Conservation (phyloP, 2,329 filamentous ascomycete genomes). For the Raffaelea albimanens region DNA sequence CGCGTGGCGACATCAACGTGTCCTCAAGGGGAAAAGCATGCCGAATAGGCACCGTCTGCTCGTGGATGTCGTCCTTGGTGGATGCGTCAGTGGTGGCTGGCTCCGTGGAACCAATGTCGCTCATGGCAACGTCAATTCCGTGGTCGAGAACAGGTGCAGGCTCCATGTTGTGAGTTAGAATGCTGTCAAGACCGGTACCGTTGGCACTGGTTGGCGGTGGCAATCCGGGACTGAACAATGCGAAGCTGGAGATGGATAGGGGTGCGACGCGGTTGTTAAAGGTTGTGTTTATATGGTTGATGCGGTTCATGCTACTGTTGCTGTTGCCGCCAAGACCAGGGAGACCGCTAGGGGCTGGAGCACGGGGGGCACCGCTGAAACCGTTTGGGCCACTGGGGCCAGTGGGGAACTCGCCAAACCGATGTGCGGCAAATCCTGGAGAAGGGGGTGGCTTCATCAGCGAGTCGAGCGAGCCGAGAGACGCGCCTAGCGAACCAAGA, state of each 20-base stretch:
- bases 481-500: not conserved
- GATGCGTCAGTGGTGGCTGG: constrained; percentile 14
- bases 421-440: constrained; percentile 32
- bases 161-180: constrained; percentile 2
- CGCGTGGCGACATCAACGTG: constrained; percentile 60
- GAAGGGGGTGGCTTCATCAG: constrained; percentile 29
- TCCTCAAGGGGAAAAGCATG: constrained; percentile 21
- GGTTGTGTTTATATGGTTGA: not conserved
- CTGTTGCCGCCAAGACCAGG: constrained; percentile 12
- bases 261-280: not conserved
- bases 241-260: constrained; percentile 9
- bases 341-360: too few species aligned
- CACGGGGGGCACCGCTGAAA: too few species aligned
- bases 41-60: constrained; percentile 2
- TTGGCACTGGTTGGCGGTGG: constrained; percentile 5
- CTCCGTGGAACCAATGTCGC: not conserved
- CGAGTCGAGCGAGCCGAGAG: too few species aligned
- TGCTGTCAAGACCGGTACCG: constrained; percentile 8
- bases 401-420: constrained; percentile 29
- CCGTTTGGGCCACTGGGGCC: too few species aligned
- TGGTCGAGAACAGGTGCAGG: not conserved
- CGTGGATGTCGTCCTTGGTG: not conserved
- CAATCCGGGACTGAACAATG: constrained; percentile 14
- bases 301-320: not conserved
- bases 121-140: not conserved